Base-by-base conservation (phyloP, 208 protist species). In the Wallacemonas sp. region DNA sequence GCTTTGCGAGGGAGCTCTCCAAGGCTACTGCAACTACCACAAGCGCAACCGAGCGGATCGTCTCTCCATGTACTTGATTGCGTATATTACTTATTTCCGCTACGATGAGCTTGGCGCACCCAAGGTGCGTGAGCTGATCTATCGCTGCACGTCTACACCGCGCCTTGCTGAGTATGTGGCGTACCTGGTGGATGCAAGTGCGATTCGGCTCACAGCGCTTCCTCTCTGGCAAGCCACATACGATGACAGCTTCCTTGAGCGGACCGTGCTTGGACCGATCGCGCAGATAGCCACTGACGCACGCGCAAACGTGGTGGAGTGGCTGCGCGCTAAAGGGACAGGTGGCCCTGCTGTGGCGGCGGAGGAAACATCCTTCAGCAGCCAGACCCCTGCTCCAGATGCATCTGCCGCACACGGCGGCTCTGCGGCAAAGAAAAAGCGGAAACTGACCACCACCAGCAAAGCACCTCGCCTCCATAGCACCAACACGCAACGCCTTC, bases 71-170 rank as follows among this genome's bases (percentile, higher is more conserved):
- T 86, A 89, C 46, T 70, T 95, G 36, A 76, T 86, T 3, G 82
- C 86, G 2, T 92, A 91, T 68, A 38, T 95, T 26, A 36, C 91
- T 24, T 63, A 91, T n/a, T 95, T 93, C 55, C 68, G 75, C 30
- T 90, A 87, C 60, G 58, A 38, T 19, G 53, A 72, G 1, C 30
- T 95, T 12, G 81, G 80, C 27, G 75, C 70, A 11, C 61, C 77
- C 1, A 47, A 59, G 24, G 53, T 92, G 39, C 79, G 89, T 1
- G 63, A 80, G 59, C 68, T 94, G 30, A 56, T 94, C 15, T 66
- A 82, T 62, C 53, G 62, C 12, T 68, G 70, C 54, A 86, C 72
- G 38, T 70, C 80, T 2, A 73, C 62, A 2, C 61, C 60, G n/a
- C 74, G 77, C 34, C 72, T 93, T 27, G 66, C 75, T 28, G 86